These are phyloP conservation scores for Canavalia gladiata DNA, from an alignment of 306 rosid genomes.

Conservation along the genomic window DNA sequence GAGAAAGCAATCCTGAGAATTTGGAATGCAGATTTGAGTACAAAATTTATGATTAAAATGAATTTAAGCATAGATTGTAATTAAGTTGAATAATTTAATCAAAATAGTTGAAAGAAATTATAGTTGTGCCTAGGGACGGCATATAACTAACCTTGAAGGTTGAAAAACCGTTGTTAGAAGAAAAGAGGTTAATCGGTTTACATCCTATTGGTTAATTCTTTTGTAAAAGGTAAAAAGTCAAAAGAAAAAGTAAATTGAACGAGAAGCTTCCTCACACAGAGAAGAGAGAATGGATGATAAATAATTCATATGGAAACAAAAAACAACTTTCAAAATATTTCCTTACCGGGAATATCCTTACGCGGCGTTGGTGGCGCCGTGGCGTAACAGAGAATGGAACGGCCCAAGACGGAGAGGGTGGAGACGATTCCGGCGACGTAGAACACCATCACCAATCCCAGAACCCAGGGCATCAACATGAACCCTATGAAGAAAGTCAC, in stretches of 20 bases:
- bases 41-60: not conserved
- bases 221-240: not conserved
- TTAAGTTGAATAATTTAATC: not conserved
- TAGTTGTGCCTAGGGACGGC: too few species aligned
- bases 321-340: not conserved
- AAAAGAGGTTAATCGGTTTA: not conserved
- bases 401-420: constrained; percentile 67
- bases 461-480: constrained; percentile 94
- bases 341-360: constrained; percentile 76
- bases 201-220: not conserved
- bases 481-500: constrained; percentile 94
- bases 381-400: constrained; percentile 70
- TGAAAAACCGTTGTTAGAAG: not conserved
- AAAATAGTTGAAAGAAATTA: too few species aligned
- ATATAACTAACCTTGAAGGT: too few species aligned
- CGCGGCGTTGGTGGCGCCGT: constrained; percentile 56
- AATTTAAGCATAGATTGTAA: not conserved
- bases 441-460: constrained; percentile 74
- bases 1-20: too few species aligned
- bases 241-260: not conserved
- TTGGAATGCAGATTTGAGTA: not conserved
- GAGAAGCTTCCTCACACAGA: too few species aligned
- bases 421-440: constrained; percentile 87
- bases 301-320: not conserved
- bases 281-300: too few species aligned